Base-by-base conservation (phyloP, 1,284 basidiomycete species). In the Moniliophthora roreri region DNA sequence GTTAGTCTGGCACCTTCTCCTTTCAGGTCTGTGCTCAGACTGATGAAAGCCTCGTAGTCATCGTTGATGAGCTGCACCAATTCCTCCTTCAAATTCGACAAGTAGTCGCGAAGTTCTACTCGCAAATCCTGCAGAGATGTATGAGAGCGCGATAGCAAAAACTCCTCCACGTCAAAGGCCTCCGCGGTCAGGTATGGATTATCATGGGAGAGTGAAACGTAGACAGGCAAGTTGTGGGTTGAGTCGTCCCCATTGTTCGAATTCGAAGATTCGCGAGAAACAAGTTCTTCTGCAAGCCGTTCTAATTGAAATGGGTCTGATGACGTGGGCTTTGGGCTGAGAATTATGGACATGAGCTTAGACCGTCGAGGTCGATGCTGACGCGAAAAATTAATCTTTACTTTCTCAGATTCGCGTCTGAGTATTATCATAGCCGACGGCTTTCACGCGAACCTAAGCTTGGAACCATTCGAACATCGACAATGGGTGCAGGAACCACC, bases 41-140 rank as follows among this genome's bases (percentile, higher is more conserved):
- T 93, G 60, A 99, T 97, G 69, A 98, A 98, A 41, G 95, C 95
- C 68, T 95, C 94, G 69, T 98, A 98, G 71, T 98, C 95, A 64
- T 95, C 89, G 68, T 99, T 98, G 69, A 99, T 98, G 65, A 98
- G 84, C 64, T 86, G 87, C 26, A 98, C 93, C 26, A 99, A 81
- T 67, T 97, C 94, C 66, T 95, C 91, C 65, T 95, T 93, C 60
- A 99, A 73, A 13, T 80, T 77, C 0, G 83, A 82, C 54, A 93
- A 78, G 69, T 98, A 98, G 53, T 89, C 86, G 26, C 93, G 82
- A 13, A 99, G 78, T 66, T 99, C 95, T 15, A 82, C 73, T 50
- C 94, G 87, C 35, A 98, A 77, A 67, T 96, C 94, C 42, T 89
- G 87, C 11, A 97, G 80, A 9, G 93, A 91, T 0, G 51, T 55